These are phyloP conservation scores for Nectriaceae sp. DNA, from an alignment of 2,329 filamentous ascomycete species.

Conservation along the genomic window DNA sequence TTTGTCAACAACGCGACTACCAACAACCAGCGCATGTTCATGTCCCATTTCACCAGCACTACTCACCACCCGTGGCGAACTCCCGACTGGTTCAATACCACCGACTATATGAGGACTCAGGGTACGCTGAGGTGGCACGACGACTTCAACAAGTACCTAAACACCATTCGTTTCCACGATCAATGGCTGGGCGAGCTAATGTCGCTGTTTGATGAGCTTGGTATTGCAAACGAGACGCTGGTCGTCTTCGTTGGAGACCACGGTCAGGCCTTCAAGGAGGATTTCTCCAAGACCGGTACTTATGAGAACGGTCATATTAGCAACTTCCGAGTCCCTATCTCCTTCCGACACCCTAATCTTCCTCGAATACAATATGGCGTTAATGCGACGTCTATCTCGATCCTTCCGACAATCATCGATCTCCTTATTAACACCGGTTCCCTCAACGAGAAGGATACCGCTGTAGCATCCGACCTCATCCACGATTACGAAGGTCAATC, in stretches of 20 bases:
- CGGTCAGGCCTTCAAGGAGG: constrained; percentile 37
- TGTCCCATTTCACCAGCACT: constrained; percentile 40
- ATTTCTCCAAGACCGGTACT: constrained; percentile 31
- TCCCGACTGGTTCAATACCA: constrained; percentile 21
- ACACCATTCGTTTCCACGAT: constrained; percentile 35
- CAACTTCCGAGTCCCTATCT: constrained; percentile 35
- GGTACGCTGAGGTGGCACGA: constrained; percentile 29
- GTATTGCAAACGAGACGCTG: constrained; percentile 37
- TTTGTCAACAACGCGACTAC: constrained; percentile 34
- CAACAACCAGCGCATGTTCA: constrained; percentile 37
- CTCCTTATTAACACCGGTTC: constrained; percentile 36
- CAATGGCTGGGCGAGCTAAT: constrained; percentile 35
- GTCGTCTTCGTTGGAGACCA: constrained; percentile 38
- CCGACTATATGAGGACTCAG: constrained; percentile 23
- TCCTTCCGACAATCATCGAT: constrained; percentile 38
- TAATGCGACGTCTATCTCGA: constrained; percentile 34
- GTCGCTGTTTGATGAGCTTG: constrained; percentile 33
- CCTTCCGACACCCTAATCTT: constrained; percentile 35
- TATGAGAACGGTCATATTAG: constrained; percentile 35
- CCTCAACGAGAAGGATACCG: constrained; percentile 26
- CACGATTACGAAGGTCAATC: constrained; percentile 39
- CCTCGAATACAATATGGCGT: constrained; percentile 33
- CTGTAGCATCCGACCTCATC: constrained; percentile 29
- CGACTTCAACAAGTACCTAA: constrained; percentile 36
- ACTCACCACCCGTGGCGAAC: constrained; percentile 36